Conservation (phyloP, 768 basidiomycete species). For the Infundibulicybe gibba region DNA sequence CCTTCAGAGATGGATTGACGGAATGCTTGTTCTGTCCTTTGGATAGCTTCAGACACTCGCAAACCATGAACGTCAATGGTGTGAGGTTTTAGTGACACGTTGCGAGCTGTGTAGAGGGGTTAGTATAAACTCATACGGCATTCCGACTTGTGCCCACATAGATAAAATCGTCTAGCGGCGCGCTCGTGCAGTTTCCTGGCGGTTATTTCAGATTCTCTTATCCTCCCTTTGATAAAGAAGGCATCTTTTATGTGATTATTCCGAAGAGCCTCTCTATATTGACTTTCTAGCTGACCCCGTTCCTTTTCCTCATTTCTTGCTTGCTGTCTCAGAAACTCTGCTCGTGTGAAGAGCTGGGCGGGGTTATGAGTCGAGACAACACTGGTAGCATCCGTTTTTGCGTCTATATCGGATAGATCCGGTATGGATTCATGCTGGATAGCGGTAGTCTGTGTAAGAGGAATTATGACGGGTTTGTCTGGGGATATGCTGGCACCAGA, state of each 20-base stretch:
- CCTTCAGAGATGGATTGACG: conserved; percentile 31
- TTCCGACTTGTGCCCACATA: conserved; percentile 19
- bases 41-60: conserved; percentile 42
- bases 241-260: conserved; percentile 32
- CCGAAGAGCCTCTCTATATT: conserved; percentile 23
- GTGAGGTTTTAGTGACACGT: conserved; percentile 25
- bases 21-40: conserved; percentile 38
- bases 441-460: too few species aligned
- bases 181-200: conserved; percentile 37
- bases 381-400: conserved; percentile 17
- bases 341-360: conserved; percentile 24
- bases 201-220: conserved; percentile 28
- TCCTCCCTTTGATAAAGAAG: conserved; percentile 32
- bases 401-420: too few species aligned
- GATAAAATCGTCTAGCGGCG: conserved; percentile 42
- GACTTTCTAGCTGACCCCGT: conserved; percentile 17
- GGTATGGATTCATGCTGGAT: too few species aligned
- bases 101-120: conserved; percentile 27
- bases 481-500: too few species aligned
- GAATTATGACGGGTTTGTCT: too few species aligned
- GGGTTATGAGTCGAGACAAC: conserved; percentile 29
- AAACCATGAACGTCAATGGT: conserved; percentile 50
- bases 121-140: conserved; percentile 5
- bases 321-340: conserved; percentile 33
- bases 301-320: conserved; percentile 35